Base-by-base conservation (phyloP, 73 alveolate species). In the Stentor coeruleus region DNA sequence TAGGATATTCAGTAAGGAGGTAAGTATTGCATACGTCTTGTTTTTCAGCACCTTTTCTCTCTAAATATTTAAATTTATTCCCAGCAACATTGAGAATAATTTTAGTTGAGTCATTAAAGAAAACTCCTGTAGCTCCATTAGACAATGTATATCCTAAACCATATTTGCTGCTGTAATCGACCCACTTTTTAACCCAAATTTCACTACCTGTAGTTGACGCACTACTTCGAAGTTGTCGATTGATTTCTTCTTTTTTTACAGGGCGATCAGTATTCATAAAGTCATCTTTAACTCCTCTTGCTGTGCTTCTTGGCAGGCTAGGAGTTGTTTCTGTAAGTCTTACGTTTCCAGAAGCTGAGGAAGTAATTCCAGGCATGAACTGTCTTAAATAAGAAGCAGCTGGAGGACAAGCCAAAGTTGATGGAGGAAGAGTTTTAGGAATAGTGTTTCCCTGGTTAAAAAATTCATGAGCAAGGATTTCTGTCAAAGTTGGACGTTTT, bases 351-450 rank as follows among this genome's bases (percentile, higher is more conserved):
- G n/a, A n/a, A n/a, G n/a, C n/a, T n/a, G n/a, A n/a, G n/a, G n/a
- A n/a, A n/a, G n/a, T n/a, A n/a, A n/a, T 94, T 92, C 66, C 91
- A 85, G 82, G 93, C 38, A 74, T 66, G 38, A 93, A 95, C 77
- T 95, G 88, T 80, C 93, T 89, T 57, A 92, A 89, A 75, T 95
- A 95, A 3, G 97, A 86, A 2, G 95, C 94, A 1, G 98, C 84
- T 81, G 98, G 98, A n/a, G 99, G 99, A 80, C 96, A 89, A 59
- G 94, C 96, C 76, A 97, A 77, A 6, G 99, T 95, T 39, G 96
- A 85, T 1, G 94, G 85, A n/a, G 99, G 99, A 26, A 97, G 90
- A 28, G 88, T 86, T 83, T 93, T 92, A 36, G 99, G 99, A 74
- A 97, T 95, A 35, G 94, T 57, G 37, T 93, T 86, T 38, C 90